Base-by-base conservation (phyloP, 768 basidiomycete genomes). In the Suillus paluster region DNA sequence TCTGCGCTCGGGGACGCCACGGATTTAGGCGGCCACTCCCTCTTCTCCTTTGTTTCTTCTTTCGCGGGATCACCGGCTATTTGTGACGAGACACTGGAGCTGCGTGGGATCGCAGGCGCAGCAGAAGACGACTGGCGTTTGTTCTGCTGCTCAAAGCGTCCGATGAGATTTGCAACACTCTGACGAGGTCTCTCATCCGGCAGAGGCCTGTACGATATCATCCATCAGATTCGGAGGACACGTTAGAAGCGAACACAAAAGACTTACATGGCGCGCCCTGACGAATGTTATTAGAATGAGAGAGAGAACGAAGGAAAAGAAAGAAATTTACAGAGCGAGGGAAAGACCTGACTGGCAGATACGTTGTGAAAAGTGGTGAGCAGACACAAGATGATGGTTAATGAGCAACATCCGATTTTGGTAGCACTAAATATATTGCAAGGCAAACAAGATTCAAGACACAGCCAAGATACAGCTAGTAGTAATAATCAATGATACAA, bases 91-190 rank as follows among this genome's bases (percentile, higher is more conserved):
- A 86, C 88, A 66, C 87, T 91, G n/a, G 84, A 81, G 66, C 87
- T 88, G 62, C 90, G 84, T 17, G 85, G 80, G 34, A 66, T 82
- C 75, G 63, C 55, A 30, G 82, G 70, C 19, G 66, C 57, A 33
- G 68, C 68, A 33, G 81, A 71, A 11, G 78, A 67, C 5, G 86
- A 76, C 67, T 85, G 83, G 55, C 86, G 85, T 72, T 91, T 94
- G 60, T 82, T 87, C 77, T 91, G 88, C 68, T 85, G 90, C 75
- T 95, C 93, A 67, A 95, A 95, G 62, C 90, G 85, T 57, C 93
- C 93, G 70, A 95, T 95, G 77, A 95, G 88, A 72, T 94, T 95
- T 65, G 93, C 93, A 53, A 95, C 93, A 69, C 89, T 92, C 73
- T 85, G 86, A 63, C 93, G 89, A 54, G 92, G 92, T 71, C 90